Base-by-base conservation (phyloP, 225 moss, liverwort and hornwort genomes). In the Lunularia cruciata region DNA sequence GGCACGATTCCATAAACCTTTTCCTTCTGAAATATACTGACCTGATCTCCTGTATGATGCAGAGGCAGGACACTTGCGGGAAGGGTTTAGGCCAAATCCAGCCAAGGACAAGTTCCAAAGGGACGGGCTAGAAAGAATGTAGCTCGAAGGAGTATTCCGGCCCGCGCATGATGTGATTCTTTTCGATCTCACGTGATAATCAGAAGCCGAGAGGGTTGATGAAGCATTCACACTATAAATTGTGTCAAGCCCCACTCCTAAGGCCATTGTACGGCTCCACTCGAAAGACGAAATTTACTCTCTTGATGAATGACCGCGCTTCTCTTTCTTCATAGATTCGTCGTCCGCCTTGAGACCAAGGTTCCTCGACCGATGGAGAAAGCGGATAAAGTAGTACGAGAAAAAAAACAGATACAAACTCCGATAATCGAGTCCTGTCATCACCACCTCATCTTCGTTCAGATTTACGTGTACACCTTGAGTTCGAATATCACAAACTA, bases 181-280 rank as follows among this genome's bases (percentile, higher is more conserved):
- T 25, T 36, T 57, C 4, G 61, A 54, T 51, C 63, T 56, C 73
- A 37, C 40, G 23, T 39, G 19, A 40, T 59, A 43, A 19, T 53
- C 51, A 19, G 38, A 15, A 48, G 60, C 66, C 6, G 32, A 47
- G 30, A 70, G 39, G 2, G 35, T n/a, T 28, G 77, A 60, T 3
- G 77, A 72, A 55, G 45, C 60, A 8, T 47, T 65, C 31, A 16
- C 19, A 26, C 47, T 30, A 8, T 48, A 47, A 63, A 78, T 48
- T 30, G 63, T 9, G 48, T 63, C 54, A 63, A 78, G 54, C 69
- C 73, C 73, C 47, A 78, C 38, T 47, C 69, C 73, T 40, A 57
- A 43, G 57, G 73, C 78, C 78, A 78, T 78, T 55, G 61, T 68
- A 40, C 8, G 42, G 18, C 6, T 26, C 38, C 3, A 47, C 28